Conservation (phyloP, 768 basidiomycete genomes). For the Tulasnella sp. region DNA sequence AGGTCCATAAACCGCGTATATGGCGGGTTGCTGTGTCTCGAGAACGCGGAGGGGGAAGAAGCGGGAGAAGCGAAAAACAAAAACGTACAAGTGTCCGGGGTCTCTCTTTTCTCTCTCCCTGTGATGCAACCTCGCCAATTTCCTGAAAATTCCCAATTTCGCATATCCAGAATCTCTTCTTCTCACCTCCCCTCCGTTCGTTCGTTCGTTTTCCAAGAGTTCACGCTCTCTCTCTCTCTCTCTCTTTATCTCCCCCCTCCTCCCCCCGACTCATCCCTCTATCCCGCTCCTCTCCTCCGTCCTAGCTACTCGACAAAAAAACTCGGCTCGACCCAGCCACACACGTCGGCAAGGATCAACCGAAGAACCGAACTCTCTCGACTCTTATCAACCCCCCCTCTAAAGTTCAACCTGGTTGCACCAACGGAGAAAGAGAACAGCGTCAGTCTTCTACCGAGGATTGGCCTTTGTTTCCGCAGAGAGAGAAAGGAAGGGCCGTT, state of each 20-base stretch:
- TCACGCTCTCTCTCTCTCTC: neutral
- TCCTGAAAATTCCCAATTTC: conserved; percentile 1
- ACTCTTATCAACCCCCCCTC: neutral
- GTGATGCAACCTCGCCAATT: no score
- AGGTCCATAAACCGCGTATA: no score
- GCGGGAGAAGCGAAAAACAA: neutral
- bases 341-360: neutral
- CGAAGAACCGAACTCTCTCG: neutral
- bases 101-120: neutral
- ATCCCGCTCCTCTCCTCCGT: neutral
- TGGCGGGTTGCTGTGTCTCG: neutral
- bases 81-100: neutral
- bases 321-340: neutral
- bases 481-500: neutral
- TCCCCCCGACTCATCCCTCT: neutral
- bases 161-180: neutral
- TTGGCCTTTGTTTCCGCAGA: neutral
- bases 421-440: neutral
- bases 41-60: neutral
- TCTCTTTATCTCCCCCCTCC: neutral
- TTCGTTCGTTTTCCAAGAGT: neutral
- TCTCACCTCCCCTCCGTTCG: neutral
- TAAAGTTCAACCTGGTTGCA: no score
- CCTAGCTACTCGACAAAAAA: neutral
- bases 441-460: neutral